These are phyloP conservation scores for Vitis rotundifolia DNA, from an alignment of 164 flowering plant species.

Conservation along the genomic window DNA sequence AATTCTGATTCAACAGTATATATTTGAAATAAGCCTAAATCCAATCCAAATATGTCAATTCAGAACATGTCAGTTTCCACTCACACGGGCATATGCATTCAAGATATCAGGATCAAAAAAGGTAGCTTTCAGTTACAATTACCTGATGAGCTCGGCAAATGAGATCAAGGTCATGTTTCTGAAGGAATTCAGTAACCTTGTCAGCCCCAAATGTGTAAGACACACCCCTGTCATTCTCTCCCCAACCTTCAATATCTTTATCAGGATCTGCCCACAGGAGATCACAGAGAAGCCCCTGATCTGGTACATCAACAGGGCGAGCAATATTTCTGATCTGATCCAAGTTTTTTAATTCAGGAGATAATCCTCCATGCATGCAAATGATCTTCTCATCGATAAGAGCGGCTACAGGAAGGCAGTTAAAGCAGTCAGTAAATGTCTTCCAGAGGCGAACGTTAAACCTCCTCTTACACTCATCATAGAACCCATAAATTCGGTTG, in stretches of 20 bases:
- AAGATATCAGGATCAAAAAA: neutral
- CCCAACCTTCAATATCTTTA: constrained; percentile 61
- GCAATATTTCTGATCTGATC: constrained; percentile 64
- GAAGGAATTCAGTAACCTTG: constrained; percentile 55
- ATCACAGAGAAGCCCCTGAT: constrained; percentile 69
- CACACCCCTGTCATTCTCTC: constrained; percentile 65
- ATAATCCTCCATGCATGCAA: constrained; percentile 72
- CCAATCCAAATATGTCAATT: no score
- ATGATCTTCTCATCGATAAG: constrained; percentile 64
- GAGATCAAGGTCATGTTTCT: constrained; percentile 64
- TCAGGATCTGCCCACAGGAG: constrained; percentile 70
- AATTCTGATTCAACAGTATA: no score
- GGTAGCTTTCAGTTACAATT: constrained; percentile 1
- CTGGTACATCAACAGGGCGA: constrained; percentile 70
- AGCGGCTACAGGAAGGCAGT: constrained; percentile 65
- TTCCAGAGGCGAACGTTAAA: constrained; percentile 61
- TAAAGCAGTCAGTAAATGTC: constrained; percentile 60
- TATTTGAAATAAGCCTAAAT: no score
- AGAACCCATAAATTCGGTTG: constrained; percentile 61
- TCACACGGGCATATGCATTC: no score
- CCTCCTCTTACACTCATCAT: constrained; percentile 70
- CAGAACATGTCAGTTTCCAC: no score
- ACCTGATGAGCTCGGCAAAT: constrained; percentile 76
- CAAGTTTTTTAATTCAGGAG: constrained; percentile 56
- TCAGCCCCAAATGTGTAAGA: constrained; percentile 70